phyloP scores from a whole-genome alignment of 306 rosid genomes.

The Vigna mungo region DNA sequence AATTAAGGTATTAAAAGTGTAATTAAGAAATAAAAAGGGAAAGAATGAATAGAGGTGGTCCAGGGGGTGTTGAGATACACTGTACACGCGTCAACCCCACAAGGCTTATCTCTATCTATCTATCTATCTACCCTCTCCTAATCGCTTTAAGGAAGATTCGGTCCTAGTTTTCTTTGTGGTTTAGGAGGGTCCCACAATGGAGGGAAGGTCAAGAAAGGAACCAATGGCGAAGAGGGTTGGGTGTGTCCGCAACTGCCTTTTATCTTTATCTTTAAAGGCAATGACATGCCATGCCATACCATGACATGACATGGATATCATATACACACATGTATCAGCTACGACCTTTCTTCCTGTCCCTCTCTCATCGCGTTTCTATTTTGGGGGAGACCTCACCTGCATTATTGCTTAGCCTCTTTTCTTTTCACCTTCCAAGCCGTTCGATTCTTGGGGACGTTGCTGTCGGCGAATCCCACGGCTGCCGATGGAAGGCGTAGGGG shows the following conservation, averaged over 20 bases:
- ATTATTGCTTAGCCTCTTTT: neutral
- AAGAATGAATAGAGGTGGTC: neutral
- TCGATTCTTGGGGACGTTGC: neutral
- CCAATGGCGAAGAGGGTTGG: conserved; percentile 69
- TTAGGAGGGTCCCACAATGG: conserved; percentile 16
- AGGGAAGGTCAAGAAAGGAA: conserved; percentile 71
- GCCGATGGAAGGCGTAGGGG: neutral
- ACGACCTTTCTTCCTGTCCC: conserved; percentile 69
- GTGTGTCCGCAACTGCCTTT: conserved; percentile 63
- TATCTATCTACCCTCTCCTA: conserved; percentile 37
- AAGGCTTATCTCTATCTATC: conserved; percentile 24
- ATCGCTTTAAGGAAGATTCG: conserved; percentile 50
- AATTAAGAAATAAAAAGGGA: no score
- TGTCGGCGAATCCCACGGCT: neutral
- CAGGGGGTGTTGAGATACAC: neutral
- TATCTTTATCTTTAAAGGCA: conserved; percentile 58
- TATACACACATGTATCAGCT: conserved; percentile 35
- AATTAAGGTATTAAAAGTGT: no score
- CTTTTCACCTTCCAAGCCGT: no score
- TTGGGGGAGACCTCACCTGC: conserved; percentile 4
- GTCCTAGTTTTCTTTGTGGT: conserved; percentile 16
- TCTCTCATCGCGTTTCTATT: neutral
- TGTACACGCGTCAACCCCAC: conserved; percentile 49
- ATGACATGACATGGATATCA: no score
- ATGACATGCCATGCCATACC: neutral